These are phyloP conservation scores for Boletus pseudo-olivaceus DNA, from an alignment of 768 basidiomycete genomes.

Conservation along the genomic window DNA sequence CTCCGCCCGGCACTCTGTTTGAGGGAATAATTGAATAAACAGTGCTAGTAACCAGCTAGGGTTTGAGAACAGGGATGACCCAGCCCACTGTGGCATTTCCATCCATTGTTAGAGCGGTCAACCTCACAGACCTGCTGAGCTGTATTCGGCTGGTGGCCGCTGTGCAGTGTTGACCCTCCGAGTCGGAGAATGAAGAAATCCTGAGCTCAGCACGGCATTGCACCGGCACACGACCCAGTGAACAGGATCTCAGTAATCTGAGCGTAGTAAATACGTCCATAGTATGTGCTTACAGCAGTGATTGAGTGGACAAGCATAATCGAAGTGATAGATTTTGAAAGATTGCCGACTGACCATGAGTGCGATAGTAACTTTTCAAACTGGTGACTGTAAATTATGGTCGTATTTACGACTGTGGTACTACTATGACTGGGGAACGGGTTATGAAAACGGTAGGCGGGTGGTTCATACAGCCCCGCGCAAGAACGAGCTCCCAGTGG, in stretches of 20 bases:
- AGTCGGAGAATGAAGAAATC: not conserved
- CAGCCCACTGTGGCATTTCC: too few species aligned
- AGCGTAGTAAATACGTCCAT: not conserved
- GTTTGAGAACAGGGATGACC: not conserved
- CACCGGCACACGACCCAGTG: not conserved
- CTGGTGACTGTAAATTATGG: not conserved
- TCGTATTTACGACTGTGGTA: not conserved
- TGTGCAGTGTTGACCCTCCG: not conserved
- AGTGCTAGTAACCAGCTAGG: too few species aligned
- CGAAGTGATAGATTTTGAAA: not conserved
- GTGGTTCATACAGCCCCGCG: not conserved
- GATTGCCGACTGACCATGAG: not conserved
- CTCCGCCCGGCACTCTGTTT: not conserved
- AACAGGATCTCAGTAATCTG: not conserved
- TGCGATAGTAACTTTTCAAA: not conserved
- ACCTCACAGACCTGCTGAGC: too few species aligned
- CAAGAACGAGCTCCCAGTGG: not conserved
- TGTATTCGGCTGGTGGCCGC: not conserved
- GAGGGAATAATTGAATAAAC: too few species aligned
- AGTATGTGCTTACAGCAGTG: not conserved
- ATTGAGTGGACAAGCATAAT: not conserved
- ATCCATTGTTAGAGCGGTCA: not conserved
- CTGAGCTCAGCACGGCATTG: not conserved
- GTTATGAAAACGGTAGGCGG: not conserved
- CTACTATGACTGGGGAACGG: slow-evolving; percentile 12